These are phyloP conservation scores for Phytophthora gonapodyides DNA, from an alignment of 352 stramenopile species.

Conservation along the genomic window DNA sequence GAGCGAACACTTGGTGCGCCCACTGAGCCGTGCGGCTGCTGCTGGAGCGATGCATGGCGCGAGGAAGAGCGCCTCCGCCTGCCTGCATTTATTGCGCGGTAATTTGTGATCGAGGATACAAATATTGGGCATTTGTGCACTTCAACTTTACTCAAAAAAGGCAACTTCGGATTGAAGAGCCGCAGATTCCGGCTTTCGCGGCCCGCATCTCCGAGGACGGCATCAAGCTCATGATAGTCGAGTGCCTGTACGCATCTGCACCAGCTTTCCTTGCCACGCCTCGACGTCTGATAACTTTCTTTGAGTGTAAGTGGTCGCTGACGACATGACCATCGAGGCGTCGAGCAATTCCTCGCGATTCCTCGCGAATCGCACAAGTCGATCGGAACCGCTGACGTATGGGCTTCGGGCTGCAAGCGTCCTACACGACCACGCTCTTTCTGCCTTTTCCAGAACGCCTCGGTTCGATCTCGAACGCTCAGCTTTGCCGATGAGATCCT, in stretches of 20 bases:
- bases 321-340: constrained; percentile 21
- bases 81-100: too few species aligned
- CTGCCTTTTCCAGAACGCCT: constrained; percentile 62
- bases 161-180: constrained; percentile 9
- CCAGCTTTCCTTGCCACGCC: constrained; percentile 27
- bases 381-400: constrained; percentile 51
- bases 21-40: neutral
- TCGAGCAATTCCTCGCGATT: constrained; percentile 23
- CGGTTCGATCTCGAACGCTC: constrained; percentile 38
- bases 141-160: too few species aligned
- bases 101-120: too few species aligned
- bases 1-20: constrained; percentile 8
- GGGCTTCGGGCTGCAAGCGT: constrained; percentile 46
- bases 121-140: too few species aligned
- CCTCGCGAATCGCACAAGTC: neutral
- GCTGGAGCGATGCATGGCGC: constrained; percentile 10
- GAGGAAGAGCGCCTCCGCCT: neutral
- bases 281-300: constrained; percentile 45
- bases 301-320: constrained; percentile 23
- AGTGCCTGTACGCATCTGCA: constrained; percentile 31
- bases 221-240: constrained; percentile 36
- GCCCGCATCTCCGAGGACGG: constrained; percentile 35
- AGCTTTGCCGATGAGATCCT: too few species aligned
- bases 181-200: constrained; percentile 48
- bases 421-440: constrained; percentile 54